Percentiles rank a stretch among this genome's conserved stretches.
Conservation (phyloP, 768 basidiomycete species). For the Phanerodontia chrysosporium region DNA sequence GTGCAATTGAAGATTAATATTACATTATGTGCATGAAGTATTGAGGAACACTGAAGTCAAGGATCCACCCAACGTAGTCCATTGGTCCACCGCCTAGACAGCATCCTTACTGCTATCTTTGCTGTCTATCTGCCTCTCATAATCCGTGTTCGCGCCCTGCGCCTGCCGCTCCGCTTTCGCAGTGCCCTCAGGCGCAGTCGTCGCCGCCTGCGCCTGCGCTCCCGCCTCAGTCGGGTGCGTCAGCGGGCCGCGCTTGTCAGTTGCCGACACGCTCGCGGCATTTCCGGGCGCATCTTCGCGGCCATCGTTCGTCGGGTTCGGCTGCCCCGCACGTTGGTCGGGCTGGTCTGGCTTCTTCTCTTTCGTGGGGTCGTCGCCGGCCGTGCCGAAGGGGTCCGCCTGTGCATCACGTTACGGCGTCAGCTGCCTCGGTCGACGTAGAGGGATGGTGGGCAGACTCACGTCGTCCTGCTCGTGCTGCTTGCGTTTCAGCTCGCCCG, state of each 20-base stretch:
- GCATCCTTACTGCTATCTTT: background rate
- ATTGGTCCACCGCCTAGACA: too few species aligned
- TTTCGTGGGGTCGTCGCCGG: slow-evolving; percentile 4
- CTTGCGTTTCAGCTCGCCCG: slow-evolving; percentile 36
- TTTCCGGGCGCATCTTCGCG: slow-evolving; percentile 1
- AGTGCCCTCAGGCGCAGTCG: slow-evolving; percentile 24
- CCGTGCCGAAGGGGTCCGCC: slow-evolving; percentile 4
- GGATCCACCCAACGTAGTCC: too few species aligned
- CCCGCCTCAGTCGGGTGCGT: slow-evolving; percentile 16
- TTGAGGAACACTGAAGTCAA: too few species aligned
- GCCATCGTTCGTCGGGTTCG: background rate
- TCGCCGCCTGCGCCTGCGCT: slow-evolving; percentile 21
- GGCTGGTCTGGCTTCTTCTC: slow-evolving; percentile 1
- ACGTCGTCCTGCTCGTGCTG: slow-evolving; percentile 26
- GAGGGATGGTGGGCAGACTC: background rate
- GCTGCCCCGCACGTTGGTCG: background rate
- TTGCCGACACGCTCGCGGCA: slow-evolving; percentile 5
- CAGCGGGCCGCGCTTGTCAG: slow-evolving; percentile 6
- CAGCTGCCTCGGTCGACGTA: background rate
- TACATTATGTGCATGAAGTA: too few species aligned
- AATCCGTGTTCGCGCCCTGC: slow-evolving; percentile 12
- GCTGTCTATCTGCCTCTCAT: slow-evolving; percentile 13
- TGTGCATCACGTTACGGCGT: background rate
- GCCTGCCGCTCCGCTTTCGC: slow-evolving; percentile 17
- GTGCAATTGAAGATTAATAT: too few species aligned